Evolutionary conservation across 768 basidiomycete species (phyloP), one percentile per base, ranked within the genome.

Genomic region (Boletus sp.): DNA sequence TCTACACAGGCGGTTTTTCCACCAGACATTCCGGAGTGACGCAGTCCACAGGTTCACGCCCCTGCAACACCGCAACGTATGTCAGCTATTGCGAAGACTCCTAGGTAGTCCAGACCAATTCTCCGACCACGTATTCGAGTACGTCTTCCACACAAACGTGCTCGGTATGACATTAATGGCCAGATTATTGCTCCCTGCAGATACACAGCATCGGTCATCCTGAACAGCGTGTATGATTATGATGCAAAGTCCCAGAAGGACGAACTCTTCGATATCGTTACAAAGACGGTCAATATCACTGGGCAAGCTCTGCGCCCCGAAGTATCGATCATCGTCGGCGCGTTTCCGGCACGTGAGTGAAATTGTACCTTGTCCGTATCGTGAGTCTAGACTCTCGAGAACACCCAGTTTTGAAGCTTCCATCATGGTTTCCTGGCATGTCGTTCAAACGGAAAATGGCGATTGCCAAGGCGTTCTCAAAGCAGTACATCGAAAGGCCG

Each of bases 111-210:
- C 75, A 25, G 66, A 72, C 2, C 63, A 66, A 50, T 64, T 73
- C 21, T 51, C 67, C 9, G 66, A 66, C 11, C 73, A 74, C 35
- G 56, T 77, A 32, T 65, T 67, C 38, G 69, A 73, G 78, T 67
- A 51, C 19, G 56, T 40, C 30, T 38, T 39, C 14, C 37, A 25
- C 38, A 15, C 23, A 30, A 40, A n/a, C 11, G 5, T 15, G 21
- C 17, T 27, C 33, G n/a, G 34, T 25, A 2, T 34, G 44, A 48
- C 23, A 23, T 14, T 42, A 17, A 58, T 21, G 13, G 5, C 10
- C 19, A 9, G 33, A 30, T 13, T 14, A 33, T 38, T 5, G 2
- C 17, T 15, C 23, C 21, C 5, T 19, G 13, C 11, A 66, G 64
- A 25, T 66, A 60, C 40, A 64, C 64, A 7, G 47, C 55, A 29